Base-by-base conservation (phyloP, 768 basidiomycete species). In the Serendipita vermifera region DNA sequence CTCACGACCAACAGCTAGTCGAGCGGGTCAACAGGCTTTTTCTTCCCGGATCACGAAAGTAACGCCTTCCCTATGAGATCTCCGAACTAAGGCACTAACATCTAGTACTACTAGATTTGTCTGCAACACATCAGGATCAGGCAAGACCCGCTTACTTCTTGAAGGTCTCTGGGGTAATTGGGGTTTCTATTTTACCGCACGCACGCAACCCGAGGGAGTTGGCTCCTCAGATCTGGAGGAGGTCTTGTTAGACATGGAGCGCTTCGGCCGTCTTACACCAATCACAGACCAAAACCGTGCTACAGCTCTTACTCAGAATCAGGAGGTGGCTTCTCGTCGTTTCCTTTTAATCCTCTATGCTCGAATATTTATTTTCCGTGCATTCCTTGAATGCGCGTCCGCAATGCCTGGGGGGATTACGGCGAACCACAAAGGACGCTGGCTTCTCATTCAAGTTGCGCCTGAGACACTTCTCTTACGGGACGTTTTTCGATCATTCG, bases 81-180 rank as follows among this genome's bases (percentile, higher is more conserved):
- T n/a, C n/a, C n/a, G n/a, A n/a, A n/a, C n/a, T n/a, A n/a, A n/a
- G n/a, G n/a, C n/a, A n/a, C n/a, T n/a, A n/a, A n/a, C n/a, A n/a
- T n/a, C n/a, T n/a, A n/a, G 46, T 24, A 51, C 29, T 20, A 22
- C 24, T 51, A 51, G 46, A 22, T 22, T 51, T 29, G 24, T 51
- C 7, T 51, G 46, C 29, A 51, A 51, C 27, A 31, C 46, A 15
- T 51, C 46, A 15, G 46, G 46, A 51, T 51, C 46, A 15, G 46
- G 46, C 7, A 51, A 51, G 29, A 51, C 46, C n/a, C 46, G 46
- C 17, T 22, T 51, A 29, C 46, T 51, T 31, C 27, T 51, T n/a
- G 46, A 51, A 22, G 46, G 46, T 24, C 46, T 51, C 27, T 51
- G 22, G 46, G 15, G 22, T 7, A 7, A 31, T 51, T 51, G 46